phyloP scores from a whole-genome alignment of 345 rosid species.

The Hibiscus trionum region DNA sequence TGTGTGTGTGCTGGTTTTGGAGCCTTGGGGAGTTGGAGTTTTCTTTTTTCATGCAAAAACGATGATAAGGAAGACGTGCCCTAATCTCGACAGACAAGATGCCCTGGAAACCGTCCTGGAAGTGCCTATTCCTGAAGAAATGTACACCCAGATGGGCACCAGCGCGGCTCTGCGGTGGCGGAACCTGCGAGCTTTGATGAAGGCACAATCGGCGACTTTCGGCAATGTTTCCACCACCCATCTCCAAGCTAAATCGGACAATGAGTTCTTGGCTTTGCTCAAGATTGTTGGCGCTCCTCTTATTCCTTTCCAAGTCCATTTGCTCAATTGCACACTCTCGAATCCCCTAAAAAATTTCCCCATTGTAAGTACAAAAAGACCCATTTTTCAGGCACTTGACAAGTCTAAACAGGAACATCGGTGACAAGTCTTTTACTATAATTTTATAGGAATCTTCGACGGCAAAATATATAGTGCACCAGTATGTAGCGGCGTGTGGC shows the following conservation, averaged over 20 bases:
- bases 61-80: constrained; percentile 51
- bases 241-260: constrained; percentile 69
- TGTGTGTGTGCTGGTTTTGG: background rate
- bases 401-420: too few species aligned
- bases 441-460: constrained; percentile 64
- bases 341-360: constrained; percentile 40
- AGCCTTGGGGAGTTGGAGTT: background rate
- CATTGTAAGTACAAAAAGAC: constrained; percentile 41
- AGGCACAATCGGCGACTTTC: constrained; percentile 28
- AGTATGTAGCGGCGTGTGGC: constrained; percentile 79
- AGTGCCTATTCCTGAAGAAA: constrained; percentile 70
- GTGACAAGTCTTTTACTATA: background rate
- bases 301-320: constrained; percentile 63
- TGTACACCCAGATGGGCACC: constrained; percentile 58
- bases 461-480: constrained; percentile 83
- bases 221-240: constrained; percentile 9
- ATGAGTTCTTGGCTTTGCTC: constrained; percentile 81
- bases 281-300: constrained; percentile 93
- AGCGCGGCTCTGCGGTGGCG: constrained; percentile 58
- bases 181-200: constrained; percentile 67
- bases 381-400: too few species aligned
- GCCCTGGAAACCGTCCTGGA: constrained; percentile 67
- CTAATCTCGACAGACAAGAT: constrained; percentile 48
- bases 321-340: constrained; percentile 12
- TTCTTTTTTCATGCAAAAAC: background rate